Base-by-base conservation (phyloP, 83 land plant species). In the Thuja plicata region DNA sequence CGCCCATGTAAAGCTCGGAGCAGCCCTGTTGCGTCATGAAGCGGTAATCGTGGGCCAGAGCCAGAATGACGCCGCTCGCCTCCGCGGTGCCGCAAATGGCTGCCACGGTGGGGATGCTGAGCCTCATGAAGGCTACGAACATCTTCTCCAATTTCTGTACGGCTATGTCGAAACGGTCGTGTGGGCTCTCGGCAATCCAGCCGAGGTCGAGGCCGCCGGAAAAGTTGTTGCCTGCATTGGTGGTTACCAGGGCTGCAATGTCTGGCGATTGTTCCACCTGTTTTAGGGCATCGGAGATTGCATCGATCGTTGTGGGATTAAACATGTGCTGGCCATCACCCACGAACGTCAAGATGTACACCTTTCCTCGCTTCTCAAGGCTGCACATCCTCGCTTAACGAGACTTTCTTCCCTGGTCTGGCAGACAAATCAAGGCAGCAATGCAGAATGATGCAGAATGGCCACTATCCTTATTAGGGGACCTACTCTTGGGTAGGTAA, bases 1-100 rank as follows among this genome's bases (percentile, higher is more conserved):
- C 97, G 89, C 96, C 93, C 93, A 96, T 94, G 94, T 95, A 96
- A 88, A 94, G 89, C 30, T 94, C 90, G 3, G 94, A 92, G 24
- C 93, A 92, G 24, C 89, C 40, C 45, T 92, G 93, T 8, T 78
- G 52, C 76, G 92, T 90, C 98, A 96, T 96, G 89, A 88, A 38
- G 60, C 95, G 70, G 91, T 96, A 93, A 80, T 96, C 98, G 86
- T 95, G 96, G 79, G 91, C 81, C 35, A 95, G 76, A 19, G 96
- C 95, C 37, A 96, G 88, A 62, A 91, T 87, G 87, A 92, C 81
- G 0, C 94, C 97, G 37, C 94, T 95, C 16, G 96, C 94, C 43
- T 92, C 93, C 57, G 95, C 96, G 89, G 93, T 95, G 86, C 98
- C 97, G 88, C 92, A 84, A 88, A 95, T 91, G 89, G 96, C 95